Evolutionary conservation across 2,329 filamentous ascomycete genomes (phyloP).

Genomic region (Trichophyton simii): DNA sequence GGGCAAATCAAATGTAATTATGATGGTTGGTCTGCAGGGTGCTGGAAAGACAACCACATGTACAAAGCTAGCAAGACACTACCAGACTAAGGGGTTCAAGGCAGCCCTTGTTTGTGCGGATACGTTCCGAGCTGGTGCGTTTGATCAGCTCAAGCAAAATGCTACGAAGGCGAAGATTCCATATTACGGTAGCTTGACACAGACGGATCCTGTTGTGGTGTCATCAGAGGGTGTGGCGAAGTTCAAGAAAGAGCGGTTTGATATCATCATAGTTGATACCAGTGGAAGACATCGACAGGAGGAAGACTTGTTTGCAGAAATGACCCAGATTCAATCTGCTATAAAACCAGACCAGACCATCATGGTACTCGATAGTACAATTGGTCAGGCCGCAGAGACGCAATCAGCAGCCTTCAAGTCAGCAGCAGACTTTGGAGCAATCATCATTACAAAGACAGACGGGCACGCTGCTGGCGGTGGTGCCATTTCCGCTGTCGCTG

Average conservation of each 20-base stretch:
- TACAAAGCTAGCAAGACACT: conserved; percentile 91
- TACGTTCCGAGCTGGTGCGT: conserved; percentile 95
- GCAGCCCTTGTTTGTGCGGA: conserved; percentile 92
- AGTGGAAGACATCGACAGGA: conserved; percentile 92
- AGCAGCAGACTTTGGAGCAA: conserved; percentile 89
- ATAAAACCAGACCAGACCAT: conserved; percentile 92
- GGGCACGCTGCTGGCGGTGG: conserved; percentile 91
- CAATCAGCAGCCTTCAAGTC: conserved; percentile 97
- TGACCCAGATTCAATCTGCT: conserved; percentile 89
- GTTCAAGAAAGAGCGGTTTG: conserved; percentile 97
- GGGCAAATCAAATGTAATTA: conserved; percentile 90
- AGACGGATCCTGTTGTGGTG: conserved; percentile 89
- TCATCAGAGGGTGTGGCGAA: conserved; percentile 94
- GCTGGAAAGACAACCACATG: conserved; percentile 97
- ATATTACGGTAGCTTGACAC: conserved; percentile 91
- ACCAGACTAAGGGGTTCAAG: conserved; percentile 85
- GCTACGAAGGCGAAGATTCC: conserved; percentile 98
- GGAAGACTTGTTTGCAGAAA: conserved; percentile 88
- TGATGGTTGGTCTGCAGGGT: conserved; percentile 97
- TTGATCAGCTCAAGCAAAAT: conserved; percentile 97
- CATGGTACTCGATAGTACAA: conserved; percentile 93
- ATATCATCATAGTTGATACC: conserved; percentile 97
- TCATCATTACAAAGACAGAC: conserved; percentile 98
- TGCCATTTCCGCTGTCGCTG: conserved; percentile 92
- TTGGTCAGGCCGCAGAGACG: conserved; percentile 88